Evolutionary conservation across 148 eudicot genomes (phyloP).

Genomic region (Salicornia ramosissima): DNA sequence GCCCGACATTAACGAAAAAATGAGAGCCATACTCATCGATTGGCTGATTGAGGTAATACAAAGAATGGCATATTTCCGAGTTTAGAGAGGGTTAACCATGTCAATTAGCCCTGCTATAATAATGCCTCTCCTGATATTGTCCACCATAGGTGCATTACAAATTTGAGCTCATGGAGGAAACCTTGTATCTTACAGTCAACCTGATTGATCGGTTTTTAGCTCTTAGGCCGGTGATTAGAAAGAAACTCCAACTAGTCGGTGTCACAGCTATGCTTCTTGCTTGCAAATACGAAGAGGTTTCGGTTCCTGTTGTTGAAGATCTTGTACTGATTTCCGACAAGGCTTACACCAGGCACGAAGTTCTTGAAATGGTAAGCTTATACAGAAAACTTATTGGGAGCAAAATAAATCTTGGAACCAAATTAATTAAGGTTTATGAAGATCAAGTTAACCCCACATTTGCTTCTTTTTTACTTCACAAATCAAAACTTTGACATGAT

Average conservation of each 20-base stretch:
- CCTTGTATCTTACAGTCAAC: constrained; percentile 69
- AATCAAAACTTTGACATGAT: neutral
- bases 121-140: neutral
- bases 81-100: neutral
- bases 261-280: constrained; percentile 87
- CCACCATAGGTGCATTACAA: constrained; percentile 69
- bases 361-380: constrained; percentile 65
- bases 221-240: constrained; percentile 49
- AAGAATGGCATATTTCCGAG: neutral
- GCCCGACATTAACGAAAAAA: constrained; percentile 65
- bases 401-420: too few species aligned
- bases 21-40: constrained; percentile 87
- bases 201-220: constrained; percentile 78
- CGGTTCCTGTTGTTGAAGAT: constrained; percentile 72
- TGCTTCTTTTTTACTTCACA: too few species aligned
- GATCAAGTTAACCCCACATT: too few species aligned
- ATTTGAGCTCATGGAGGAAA: constrained; percentile 90
- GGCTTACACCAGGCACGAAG: constrained; percentile 67
- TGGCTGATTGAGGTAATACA: constrained; percentile 84
- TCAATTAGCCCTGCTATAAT: neutral
- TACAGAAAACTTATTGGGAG: too few species aligned
- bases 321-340: constrained; percentile 68
- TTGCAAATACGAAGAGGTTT: constrained; percentile 85
- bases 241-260: constrained; percentile 84
- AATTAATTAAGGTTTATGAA: too few species aligned